Conservation (phyloP, 2,329 filamentous ascomycete genomes). For the Fusarium hostae region DNA sequence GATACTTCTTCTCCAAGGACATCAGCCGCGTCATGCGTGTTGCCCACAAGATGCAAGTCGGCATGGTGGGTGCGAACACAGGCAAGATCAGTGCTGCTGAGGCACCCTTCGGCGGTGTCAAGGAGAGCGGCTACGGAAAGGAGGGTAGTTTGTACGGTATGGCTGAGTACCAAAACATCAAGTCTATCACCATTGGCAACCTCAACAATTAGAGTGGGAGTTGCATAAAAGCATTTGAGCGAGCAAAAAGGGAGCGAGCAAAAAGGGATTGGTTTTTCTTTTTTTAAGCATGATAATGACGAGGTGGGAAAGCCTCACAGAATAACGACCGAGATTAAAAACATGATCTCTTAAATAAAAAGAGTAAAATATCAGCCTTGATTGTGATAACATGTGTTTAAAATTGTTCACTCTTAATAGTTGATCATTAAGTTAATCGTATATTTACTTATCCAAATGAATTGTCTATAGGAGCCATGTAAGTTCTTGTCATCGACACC, state of each 20-base stretch:
- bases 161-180: slow-evolving; percentile 59
- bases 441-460: background rate
- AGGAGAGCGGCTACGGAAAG: slow-evolving; percentile 52
- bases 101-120: slow-evolving; percentile 50
- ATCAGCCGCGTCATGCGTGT: slow-evolving; percentile 56
- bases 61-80: slow-evolving; percentile 70
- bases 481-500: background rate
- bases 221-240: background rate
- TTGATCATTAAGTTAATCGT: background rate
- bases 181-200: slow-evolving; percentile 53
- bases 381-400: background rate
- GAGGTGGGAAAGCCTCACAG: slow-evolving; percentile 27
- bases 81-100: slow-evolving; percentile 50
- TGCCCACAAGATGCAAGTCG: slow-evolving; percentile 67
- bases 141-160: slow-evolving; percentile 59
- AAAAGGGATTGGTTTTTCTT: slow-evolving; percentile 28
- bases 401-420: no score
- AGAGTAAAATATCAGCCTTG: slow-evolving; percentile 8
- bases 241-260: slow-evolving; percentile 20
- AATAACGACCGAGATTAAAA: slow-evolving; percentile 14
- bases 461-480: background rate
- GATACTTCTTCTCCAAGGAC: slow-evolving; percentile 50
- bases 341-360: slow-evolving; percentile 9
- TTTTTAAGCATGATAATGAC: slow-evolving; percentile 45
- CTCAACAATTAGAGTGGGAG: slow-evolving; percentile 33